A percentile compares a stretch with the other conserved stretches of the same genome.
Conservation (phyloP, 192 early-diverging fungal genomes). For the Entomortierella beljakovae region DNA sequence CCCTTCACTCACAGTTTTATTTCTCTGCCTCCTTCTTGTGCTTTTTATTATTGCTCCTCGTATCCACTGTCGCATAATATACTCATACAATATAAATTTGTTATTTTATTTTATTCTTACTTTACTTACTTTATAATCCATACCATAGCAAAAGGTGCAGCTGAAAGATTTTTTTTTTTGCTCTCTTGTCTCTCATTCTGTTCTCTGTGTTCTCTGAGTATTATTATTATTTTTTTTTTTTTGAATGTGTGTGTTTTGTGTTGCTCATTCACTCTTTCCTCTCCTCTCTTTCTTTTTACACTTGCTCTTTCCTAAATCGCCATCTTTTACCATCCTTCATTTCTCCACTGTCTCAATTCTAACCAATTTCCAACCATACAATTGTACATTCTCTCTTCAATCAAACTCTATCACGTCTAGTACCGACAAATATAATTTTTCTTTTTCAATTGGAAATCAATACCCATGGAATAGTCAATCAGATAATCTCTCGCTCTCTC, state of each 20-base stretch:
- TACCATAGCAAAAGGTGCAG: not conserved
- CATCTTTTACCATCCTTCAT: too few species aligned
- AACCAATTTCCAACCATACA: not conserved
- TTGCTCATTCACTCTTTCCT: not conserved
- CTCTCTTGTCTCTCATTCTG: not conserved
- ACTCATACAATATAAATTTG: not conserved
- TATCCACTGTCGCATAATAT: too few species aligned
- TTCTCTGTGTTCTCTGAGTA: not conserved
- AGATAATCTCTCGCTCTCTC: too few species aligned
- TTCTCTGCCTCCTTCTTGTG: not conserved
- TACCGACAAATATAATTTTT: not conserved
- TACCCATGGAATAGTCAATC: too few species aligned
- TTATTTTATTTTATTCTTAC: too few species aligned
- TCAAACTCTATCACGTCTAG: not conserved
- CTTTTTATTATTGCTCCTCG: not conserved
- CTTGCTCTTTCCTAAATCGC: not conserved
- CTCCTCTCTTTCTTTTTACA: constrained; percentile 3
- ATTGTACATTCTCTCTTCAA: not conserved
- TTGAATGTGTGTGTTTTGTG: too few species aligned
- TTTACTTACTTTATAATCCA: too few species aligned
- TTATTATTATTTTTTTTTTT: not conserved
- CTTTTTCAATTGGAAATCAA: too few species aligned
- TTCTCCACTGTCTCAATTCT: not conserved
- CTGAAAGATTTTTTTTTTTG: not conserved
- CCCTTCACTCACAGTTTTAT: not conserved